Percentiles rank a stretch among this genome's conserved stretches.
These are phyloP conservation scores for Ustilago xerochloae DNA, from an alignment of 1,284 basidiomycete genomes.

Conservation along the genomic window DNA sequence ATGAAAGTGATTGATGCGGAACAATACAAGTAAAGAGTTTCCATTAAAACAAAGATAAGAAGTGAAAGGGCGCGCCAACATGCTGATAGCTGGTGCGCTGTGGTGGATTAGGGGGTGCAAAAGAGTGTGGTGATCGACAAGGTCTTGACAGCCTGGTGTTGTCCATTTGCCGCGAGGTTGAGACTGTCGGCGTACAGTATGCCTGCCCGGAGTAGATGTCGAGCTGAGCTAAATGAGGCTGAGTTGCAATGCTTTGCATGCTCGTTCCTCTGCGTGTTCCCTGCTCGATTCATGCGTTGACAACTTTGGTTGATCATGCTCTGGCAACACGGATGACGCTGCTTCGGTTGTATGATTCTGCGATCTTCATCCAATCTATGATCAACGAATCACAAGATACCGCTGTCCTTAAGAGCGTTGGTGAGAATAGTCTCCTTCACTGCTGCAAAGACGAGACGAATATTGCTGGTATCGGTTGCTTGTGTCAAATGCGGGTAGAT, in stretches of 20 bases:
- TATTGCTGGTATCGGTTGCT: conserved; percentile 74
- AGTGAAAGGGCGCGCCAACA: conserved; percentile 7
- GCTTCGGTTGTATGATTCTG: too few species aligned
- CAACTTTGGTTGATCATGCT: too few species aligned
- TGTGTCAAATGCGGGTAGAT: conserved; percentile 71
- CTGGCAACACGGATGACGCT: too few species aligned
- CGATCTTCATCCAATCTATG: neutral
- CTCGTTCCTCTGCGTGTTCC: too few species aligned
- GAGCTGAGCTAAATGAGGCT: too few species aligned
- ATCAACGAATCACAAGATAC: conserved; percentile 30
- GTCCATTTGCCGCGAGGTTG: too few species aligned
- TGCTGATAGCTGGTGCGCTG: neutral
- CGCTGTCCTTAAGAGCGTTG: conserved; percentile 55
- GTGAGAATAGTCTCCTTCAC: conserved; percentile 80
- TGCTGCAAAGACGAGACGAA: conserved; percentile 92
- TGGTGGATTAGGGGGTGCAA: neutral
- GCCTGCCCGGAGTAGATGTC: too few species aligned
- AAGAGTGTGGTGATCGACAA: neutral
- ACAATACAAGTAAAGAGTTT: conserved; percentile 14
- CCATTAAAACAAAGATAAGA: conserved; percentile 43
- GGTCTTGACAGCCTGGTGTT: too few species aligned
- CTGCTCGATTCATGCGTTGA: too few species aligned
- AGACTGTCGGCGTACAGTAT: too few species aligned
- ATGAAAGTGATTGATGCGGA: conserved; percentile 10
- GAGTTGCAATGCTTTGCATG: too few species aligned